Conservation (phyloP, 257 asterid species). For the Apocynum venetum region DNA sequence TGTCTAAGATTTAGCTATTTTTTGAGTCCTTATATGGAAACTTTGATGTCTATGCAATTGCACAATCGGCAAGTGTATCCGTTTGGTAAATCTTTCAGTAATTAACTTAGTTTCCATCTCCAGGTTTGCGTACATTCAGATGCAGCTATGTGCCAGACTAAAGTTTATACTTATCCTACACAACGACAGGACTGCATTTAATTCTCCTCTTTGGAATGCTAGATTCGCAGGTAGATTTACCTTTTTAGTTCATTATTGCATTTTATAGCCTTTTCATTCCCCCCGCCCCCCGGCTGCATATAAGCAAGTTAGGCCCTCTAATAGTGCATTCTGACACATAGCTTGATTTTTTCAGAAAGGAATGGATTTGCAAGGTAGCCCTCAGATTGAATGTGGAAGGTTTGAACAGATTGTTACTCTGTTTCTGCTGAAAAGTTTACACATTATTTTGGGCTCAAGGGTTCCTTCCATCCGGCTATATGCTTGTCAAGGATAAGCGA, state of each 20-base stretch:
- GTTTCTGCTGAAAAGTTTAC: constrained; percentile 79
- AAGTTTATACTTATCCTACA: background rate
- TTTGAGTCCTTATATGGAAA: background rate
- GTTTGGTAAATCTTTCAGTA: background rate
- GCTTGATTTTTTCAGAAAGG: constrained; percentile 21
- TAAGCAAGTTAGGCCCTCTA: too few relatives aligned
- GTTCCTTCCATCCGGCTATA: constrained; percentile 63
- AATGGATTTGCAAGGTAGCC: constrained; percentile 75
- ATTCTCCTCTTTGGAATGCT: background rate
- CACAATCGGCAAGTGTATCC: background rate
- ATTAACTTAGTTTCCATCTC: background rate
- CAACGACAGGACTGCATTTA: background rate
- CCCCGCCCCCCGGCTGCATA: too few relatives aligned
- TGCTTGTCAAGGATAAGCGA: constrained; percentile 54
- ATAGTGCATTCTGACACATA: background rate
- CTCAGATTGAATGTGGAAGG: constrained; percentile 71
- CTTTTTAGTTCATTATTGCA: background rate
- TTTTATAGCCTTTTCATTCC: background rate
- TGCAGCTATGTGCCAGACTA: background rate
- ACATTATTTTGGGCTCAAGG: constrained; percentile 85
- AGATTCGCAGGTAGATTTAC: constrained; percentile 3
- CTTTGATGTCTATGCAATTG: background rate
- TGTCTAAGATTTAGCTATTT: background rate
- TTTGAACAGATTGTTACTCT: constrained; percentile 90
- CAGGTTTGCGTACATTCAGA: background rate